These are phyloP conservation scores for Moelleriella libera DNA, from an alignment of 2,329 filamentous ascomycete genomes.

Conservation along the genomic window DNA sequence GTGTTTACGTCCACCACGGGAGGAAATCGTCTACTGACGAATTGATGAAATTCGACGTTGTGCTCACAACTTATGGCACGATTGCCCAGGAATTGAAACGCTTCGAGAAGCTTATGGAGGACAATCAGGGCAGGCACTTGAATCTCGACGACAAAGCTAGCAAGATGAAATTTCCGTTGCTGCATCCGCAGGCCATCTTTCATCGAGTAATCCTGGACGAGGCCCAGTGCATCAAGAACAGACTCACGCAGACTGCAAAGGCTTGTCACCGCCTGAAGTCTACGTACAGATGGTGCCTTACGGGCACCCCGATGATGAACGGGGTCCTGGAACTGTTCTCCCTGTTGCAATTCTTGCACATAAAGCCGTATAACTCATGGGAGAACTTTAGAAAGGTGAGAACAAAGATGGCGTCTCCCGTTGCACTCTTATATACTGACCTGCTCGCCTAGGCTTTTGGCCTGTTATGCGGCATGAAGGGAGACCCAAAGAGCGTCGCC, in stretches of 20 bases:
- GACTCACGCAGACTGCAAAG: conserved; percentile 54
- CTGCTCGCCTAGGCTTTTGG: conserved; percentile 22
- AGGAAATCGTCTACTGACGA: conserved; percentile 48
- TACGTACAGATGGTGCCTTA: conserved; percentile 64
- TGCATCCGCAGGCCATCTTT: conserved; percentile 53
- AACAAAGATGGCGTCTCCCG: conserved; percentile 1
- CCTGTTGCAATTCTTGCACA: conserved; percentile 61
- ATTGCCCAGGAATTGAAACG: conserved; percentile 49
- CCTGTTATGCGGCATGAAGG: conserved; percentile 18
- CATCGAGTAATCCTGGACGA: conserved; percentile 74
- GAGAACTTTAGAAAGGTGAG: conserved; percentile 43
- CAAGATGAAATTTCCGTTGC: conserved; percentile 33
- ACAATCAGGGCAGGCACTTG: conserved; percentile 25
- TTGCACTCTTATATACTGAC: conserved; percentile 3
- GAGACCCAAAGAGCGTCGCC: conserved; percentile 42
- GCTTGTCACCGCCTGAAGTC: conserved; percentile 54
- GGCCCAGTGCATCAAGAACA: conserved; percentile 73
- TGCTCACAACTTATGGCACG: conserved; percentile 81
- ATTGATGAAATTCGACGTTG: conserved; percentile 56
- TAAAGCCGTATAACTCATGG: conserved; percentile 58
- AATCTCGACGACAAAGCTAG: conserved; percentile 22
- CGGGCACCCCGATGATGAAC: conserved; percentile 85
- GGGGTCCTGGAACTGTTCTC: conserved; percentile 64
- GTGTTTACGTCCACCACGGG: conserved; percentile 56
- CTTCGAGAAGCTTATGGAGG: conserved; percentile 36